Percentiles rank a stretch among this genome's conserved stretches.
Conservation (phyloP, 1,284 basidiomycete species). For the Tilletia indica region DNA sequence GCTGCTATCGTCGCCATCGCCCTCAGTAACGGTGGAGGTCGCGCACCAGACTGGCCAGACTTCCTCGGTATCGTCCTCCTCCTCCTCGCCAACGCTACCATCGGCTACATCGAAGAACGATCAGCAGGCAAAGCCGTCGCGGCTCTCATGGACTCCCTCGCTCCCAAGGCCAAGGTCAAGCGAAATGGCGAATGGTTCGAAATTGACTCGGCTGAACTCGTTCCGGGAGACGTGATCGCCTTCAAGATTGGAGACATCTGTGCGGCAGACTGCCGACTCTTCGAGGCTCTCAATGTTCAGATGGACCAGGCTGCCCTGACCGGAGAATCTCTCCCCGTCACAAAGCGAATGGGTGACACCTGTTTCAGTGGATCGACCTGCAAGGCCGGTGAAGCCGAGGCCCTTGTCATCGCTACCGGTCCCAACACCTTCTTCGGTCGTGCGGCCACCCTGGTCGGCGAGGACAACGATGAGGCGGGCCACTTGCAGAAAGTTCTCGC, state of each 20-base stretch:
- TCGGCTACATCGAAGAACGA: conserved; percentile 97
- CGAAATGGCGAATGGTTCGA: conserved; percentile 80
- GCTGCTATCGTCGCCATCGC: conserved; percentile 94
- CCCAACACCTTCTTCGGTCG: conserved; percentile 62
- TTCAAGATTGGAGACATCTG: conserved; percentile 99
- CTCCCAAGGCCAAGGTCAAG: conserved; percentile 90
- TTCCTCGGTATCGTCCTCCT: conserved; percentile 94
- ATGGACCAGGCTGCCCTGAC: conserved; percentile 89
- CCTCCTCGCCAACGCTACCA: conserved; percentile 88
- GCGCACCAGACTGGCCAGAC: conserved; percentile 91
- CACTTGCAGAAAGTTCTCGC: conserved; percentile 93
- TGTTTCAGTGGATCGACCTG: conserved; percentile 95
- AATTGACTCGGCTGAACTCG: conserved; percentile 81
- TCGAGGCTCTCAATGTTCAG: conserved; percentile 89
- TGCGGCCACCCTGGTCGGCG: conserved; percentile 84
- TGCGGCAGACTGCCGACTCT: conserved; percentile 90
- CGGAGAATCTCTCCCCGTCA: conserved; percentile 86
- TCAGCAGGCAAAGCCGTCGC: conserved; percentile 98
- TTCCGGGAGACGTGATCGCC: conserved; percentile 88
- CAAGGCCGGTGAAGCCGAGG: conserved; percentile 95
- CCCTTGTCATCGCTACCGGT: conserved; percentile 93
- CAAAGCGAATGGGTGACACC: conserved; percentile 88
- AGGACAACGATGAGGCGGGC: conserved; percentile 91
- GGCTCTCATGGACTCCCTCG: conserved; percentile 97
- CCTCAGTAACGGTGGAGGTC: conserved; percentile 83